phyloP scores from a whole-genome alignment of 805 yeast genomes.

The Starmerella etchellsii region DNA sequence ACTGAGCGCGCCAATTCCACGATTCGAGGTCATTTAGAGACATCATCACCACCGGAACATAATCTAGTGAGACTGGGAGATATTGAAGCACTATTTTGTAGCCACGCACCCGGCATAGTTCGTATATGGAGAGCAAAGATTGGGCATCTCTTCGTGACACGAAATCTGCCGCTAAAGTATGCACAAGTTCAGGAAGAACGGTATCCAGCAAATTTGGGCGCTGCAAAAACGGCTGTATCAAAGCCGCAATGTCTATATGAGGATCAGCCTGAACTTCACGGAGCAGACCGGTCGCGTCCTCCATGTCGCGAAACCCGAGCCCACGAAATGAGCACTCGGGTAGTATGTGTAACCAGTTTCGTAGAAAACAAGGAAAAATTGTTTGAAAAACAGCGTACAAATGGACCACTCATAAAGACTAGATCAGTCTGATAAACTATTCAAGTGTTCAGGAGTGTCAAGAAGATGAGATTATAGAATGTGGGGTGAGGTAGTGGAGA shows the following conservation, averaged over 20 bases:
- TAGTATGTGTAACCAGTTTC: too few species aligned
- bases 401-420: too few species aligned
- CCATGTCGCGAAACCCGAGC: conserved; percentile 3
- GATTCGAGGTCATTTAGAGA: conserved; percentile 16
- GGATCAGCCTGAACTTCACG: neutral
- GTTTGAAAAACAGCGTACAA: too few species aligned
- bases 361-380: too few species aligned
- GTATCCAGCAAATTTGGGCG: conserved; percentile 15
- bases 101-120: conserved; percentile 52
- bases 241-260: neutral
- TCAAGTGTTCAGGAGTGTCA: too few species aligned
- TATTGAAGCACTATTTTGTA: conserved; percentile 46
- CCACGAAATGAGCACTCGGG: too few species aligned
- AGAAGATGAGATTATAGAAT: too few species aligned
- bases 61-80: conserved; percentile 46
- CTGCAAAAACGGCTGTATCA: neutral
- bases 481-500: too few species aligned
- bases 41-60: conserved; percentile 32
- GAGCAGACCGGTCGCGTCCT: neutral
- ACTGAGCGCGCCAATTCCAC: conserved; percentile 36
- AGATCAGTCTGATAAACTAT: too few species aligned
- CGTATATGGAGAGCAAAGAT: conserved; percentile 30
- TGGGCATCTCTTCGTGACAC: neutral
- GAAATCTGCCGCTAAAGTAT: conserved; percentile 1
- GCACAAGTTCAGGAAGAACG: conserved; percentile 3